Evolutionary conservation across 2,329 filamentous ascomycete species (phyloP), one percentile per base, ranked within the genome.

Genomic region (Aureobasidium namibiae): DNA sequence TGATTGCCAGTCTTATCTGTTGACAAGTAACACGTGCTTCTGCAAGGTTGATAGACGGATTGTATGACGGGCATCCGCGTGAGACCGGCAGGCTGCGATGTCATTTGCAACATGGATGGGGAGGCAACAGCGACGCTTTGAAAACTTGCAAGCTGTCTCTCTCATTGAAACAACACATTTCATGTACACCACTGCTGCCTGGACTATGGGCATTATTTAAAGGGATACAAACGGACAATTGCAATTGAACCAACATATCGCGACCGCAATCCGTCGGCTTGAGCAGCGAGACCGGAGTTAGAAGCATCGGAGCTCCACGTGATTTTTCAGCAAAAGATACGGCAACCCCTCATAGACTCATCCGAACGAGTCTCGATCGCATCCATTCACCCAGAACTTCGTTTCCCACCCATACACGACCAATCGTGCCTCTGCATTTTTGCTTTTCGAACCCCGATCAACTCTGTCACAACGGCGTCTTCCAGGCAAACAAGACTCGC

Each of bases 301-400:
- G 24, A 4, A 11, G 26, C 26, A 48, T 31, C 4, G 26, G 44
- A 31, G 16, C 44, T 48, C 26, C 46, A 50, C 33, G 29, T 38
- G 49, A 52, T 52, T 39, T 39, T 29, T 29, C 49, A 52, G 49
- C 49, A 52, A 52, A 52, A 52, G 48, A 52, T 39, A 52, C 48
- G 48, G 14, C 48, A 29, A 52, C 48, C 48, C 48, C 48, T 52
- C 48, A 50, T 50, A n/a, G n/a, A n/a, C n/a, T n/a, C n/a, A n/a
- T n/a, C 48, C 48, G n/a, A n/a, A n/a, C 33, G 48, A 50, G 33
- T 41, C 49, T 41, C 34, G 49, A 53, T 53, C 48, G 45, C 45
- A 49, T 38, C 48, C 48, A 52, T 52, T 52, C 34, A 39, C 36
- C 49, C 49, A 53, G 34, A 18, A 18, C 14, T 14, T 53, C 49